phyloP scores from a whole-genome alignment of 768 basidiomycete genomes.

The Pholiota microspora region DNA sequence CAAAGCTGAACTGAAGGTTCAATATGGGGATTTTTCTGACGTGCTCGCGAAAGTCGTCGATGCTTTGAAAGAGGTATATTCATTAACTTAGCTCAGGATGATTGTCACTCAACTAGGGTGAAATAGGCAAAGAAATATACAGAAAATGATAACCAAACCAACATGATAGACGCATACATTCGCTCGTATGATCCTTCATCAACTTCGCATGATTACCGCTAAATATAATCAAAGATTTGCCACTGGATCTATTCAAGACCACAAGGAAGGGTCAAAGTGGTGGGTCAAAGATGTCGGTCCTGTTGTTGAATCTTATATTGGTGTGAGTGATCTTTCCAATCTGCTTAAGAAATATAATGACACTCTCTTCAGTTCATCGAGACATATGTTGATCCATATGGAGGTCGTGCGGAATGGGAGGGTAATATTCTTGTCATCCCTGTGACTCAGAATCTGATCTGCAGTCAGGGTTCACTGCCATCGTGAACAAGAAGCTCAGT shows the following conservation, averaged over 20 bases:
- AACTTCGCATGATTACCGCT: neutral
- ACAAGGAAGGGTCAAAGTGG: slow-evolving; percentile 70
- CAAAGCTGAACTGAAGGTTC: slow-evolving; percentile 55
- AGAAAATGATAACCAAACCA: slow-evolving; percentile 68
- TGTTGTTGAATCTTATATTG: slow-evolving; percentile 86
- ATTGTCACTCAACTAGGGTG: neutral
- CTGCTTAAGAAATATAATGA: too few species aligned
- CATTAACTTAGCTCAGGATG: neutral
- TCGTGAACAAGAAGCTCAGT: slow-evolving; percentile 82
- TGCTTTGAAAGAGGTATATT: slow-evolving; percentile 56
- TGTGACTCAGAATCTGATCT: slow-evolving; percentile 5
- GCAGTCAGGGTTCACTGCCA: slow-evolving; percentile 76
- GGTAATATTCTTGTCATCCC: slow-evolving; percentile 35
- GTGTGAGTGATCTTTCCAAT: slow-evolving; percentile 34
- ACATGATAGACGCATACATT: slow-evolving; percentile 78
- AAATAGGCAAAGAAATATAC: slow-evolving; percentile 68
- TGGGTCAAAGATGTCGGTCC: slow-evolving; percentile 91
- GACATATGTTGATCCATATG: slow-evolving; percentile 88
- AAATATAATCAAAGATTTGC: slow-evolving; percentile 49
- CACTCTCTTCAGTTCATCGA: slow-evolving; percentile 59
- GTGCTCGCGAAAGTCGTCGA: slow-evolving; percentile 51
- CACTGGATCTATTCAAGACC: slow-evolving; percentile 76
- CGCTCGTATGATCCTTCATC: slow-evolving; percentile 52
- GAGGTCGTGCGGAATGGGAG: slow-evolving; percentile 93
- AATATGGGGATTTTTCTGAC: slow-evolving; percentile 74